Evolutionary conservation across 2,329 filamentous ascomycete species (phyloP).

Genomic region (Nemania sp.): DNA sequence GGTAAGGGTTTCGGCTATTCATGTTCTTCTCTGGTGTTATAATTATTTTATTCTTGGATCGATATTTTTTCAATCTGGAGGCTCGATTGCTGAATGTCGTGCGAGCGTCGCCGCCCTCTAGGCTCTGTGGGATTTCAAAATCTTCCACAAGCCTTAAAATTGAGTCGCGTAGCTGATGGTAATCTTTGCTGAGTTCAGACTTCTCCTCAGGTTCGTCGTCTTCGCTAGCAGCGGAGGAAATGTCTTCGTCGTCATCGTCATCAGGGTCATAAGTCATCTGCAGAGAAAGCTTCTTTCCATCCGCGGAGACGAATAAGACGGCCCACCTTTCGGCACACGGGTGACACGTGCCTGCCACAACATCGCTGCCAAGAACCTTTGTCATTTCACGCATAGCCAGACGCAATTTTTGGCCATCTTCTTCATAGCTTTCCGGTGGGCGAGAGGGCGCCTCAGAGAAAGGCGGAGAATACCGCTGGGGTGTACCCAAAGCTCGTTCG

Average conservation of each 20-base stretch:
- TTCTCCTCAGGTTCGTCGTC: slow-evolving; percentile 71
- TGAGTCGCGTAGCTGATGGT: slow-evolving; percentile 82
- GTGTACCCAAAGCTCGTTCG: slow-evolving; percentile 63
- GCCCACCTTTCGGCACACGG: slow-evolving; percentile 87
- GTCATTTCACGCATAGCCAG: slow-evolving; percentile 78
- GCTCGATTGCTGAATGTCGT: slow-evolving; percentile 79
- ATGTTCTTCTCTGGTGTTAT: slow-evolving; percentile 64
- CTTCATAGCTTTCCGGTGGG: slow-evolving; percentile 65
- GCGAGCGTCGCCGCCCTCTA: slow-evolving; percentile 69
- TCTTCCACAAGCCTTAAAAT: slow-evolving; percentile 85
- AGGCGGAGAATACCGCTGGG: slow-evolving; percentile 67
- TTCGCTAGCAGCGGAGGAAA: slow-evolving; percentile 69
- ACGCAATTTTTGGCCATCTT: slow-evolving; percentile 74
- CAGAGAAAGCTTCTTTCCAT: slow-evolving; percentile 76
- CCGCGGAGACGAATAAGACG: slow-evolving; percentile 80
- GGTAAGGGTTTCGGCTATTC: slow-evolving; percentile 70
- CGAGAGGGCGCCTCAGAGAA: slow-evolving; percentile 59
- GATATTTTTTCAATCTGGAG: slow-evolving; percentile 69
- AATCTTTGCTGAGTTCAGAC: slow-evolving; percentile 79
- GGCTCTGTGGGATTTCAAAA: slow-evolving; percentile 79
- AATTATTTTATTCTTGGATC: slow-evolving; percentile 69
- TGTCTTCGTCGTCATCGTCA: slow-evolving; percentile 73
- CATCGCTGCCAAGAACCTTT: slow-evolving; percentile 72
- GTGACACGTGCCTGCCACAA: slow-evolving; percentile 75
- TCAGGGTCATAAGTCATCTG: slow-evolving; percentile 79